Conservation (phyloP, 2,329 filamentous ascomycete genomes). For the Atkinsonella texensis region DNA sequence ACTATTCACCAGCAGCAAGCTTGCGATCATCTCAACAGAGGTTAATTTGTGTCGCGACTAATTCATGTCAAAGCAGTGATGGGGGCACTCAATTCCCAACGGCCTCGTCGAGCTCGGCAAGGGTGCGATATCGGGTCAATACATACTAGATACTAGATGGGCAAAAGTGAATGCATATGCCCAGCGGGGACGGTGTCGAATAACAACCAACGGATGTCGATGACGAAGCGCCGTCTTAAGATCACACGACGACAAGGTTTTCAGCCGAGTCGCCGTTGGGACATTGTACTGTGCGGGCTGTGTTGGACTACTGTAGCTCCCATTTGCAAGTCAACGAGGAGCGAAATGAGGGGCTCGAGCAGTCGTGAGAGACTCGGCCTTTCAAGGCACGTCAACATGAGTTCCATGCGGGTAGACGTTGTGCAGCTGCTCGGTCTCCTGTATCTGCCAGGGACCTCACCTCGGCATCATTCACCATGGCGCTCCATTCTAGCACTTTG, state of each 20-base stretch:
- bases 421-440: neutral
- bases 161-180: neutral
- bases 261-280: neutral
- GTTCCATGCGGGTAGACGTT: neutral
- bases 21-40: neutral
- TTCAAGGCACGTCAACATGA: neutral
- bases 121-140: neutral
- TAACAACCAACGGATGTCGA: neutral
- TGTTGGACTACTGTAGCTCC: neutral
- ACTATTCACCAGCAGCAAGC: neutral
- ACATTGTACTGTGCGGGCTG: slow-evolving; percentile 1
- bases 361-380: too few relatives aligned
- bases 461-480: neutral
- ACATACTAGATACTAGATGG: neutral
- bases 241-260: slow-evolving; percentile 1
- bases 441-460: neutral
- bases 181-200: neutral
- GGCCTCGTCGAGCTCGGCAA: neutral
- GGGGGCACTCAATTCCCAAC: neutral
- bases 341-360: too few relatives aligned
- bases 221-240: neutral
- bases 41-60: neutral
- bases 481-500: neutral
- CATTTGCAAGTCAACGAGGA: neutral
- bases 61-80: too few relatives aligned